Conservation (phyloP, 371 early-diverging fungal genomes). For the Choanephora cucurbitarum region DNA sequence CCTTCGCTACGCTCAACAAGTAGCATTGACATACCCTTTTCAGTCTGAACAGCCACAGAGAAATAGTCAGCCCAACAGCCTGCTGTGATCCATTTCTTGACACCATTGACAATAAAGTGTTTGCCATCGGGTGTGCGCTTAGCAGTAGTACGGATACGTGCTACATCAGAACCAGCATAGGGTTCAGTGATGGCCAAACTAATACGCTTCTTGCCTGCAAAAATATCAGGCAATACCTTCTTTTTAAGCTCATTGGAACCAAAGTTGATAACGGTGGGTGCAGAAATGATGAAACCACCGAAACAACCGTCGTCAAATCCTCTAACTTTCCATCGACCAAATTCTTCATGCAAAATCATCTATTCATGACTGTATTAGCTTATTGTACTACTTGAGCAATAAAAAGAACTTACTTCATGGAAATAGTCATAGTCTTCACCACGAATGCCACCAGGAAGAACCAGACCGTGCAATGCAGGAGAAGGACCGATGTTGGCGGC, state of each 20-base stretch:
- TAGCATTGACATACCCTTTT: conserved; percentile 78
- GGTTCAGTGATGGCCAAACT: conserved; percentile 74
- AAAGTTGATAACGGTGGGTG: conserved; percentile 65
- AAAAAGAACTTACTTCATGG: conserved; percentile 59
- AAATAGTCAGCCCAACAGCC: conserved; percentile 73
- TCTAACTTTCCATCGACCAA: conserved; percentile 59
- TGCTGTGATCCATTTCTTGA: conserved; percentile 88
- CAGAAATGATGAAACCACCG: conserved; percentile 52
- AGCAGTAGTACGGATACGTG: conserved; percentile 71
- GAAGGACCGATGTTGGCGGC: conserved; percentile 40
- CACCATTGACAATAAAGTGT: conserved; percentile 70
- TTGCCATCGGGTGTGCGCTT: conserved; percentile 15
- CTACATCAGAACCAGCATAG: conserved; percentile 74
- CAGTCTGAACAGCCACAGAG: conserved; percentile 68
- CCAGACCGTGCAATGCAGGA: conserved; percentile 35
- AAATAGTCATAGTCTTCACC: conserved; percentile 72
- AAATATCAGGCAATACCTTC: conserved; percentile 63
- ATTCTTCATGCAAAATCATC: conserved; percentile 78
- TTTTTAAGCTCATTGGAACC: conserved; percentile 41
- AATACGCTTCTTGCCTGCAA: conserved; percentile 76
- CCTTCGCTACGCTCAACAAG: conserved; percentile 69
- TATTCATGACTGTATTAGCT: conserved; percentile 49
- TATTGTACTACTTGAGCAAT: too few species aligned
- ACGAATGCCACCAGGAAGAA: conserved; percentile 52
- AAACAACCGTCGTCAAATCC: conserved; percentile 51